phyloP scores from a whole-genome alignment of 805 yeast genomes.

The Saccharomycopsis fermentans region DNA sequence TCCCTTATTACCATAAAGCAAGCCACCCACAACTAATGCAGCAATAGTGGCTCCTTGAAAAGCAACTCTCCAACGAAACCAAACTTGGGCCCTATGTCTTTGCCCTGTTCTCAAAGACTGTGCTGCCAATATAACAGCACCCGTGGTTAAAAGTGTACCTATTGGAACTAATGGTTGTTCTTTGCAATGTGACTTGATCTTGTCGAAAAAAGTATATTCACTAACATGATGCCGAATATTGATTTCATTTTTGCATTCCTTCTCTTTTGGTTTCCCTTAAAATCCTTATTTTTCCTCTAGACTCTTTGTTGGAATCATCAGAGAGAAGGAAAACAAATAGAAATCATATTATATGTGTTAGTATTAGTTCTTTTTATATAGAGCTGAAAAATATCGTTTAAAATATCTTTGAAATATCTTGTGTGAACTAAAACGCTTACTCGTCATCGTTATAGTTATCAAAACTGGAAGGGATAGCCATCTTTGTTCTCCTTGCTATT shows the following conservation, averaged over 20 bases:
- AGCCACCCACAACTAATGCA: slow-evolving; percentile 75
- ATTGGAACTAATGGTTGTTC: slow-evolving; percentile 87
- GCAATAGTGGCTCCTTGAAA: slow-evolving; percentile 75
- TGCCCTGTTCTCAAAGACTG: slow-evolving; percentile 65
- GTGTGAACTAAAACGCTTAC: background rate
- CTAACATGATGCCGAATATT: slow-evolving; percentile 17
- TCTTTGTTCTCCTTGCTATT: background rate
- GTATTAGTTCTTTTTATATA: too few species aligned
- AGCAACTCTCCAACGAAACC: slow-evolving; percentile 84
- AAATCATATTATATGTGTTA: background rate
- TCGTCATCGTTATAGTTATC: background rate
- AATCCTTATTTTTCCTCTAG: too few species aligned
- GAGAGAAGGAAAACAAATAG: background rate
- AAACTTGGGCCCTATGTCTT: slow-evolving; percentile 63
- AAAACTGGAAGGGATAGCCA: background rate
- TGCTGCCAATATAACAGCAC: slow-evolving; percentile 73
- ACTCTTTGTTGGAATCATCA: background rate
- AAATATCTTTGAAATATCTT: too few species aligned
- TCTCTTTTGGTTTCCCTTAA: too few species aligned
- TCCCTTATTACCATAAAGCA: slow-evolving; percentile 45
- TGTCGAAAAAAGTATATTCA: slow-evolving; percentile 40
- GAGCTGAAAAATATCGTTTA: too few species aligned
- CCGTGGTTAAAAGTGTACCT: slow-evolving; percentile 68
- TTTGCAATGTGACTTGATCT: slow-evolving; percentile 51
- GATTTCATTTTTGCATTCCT: too few species aligned